Evolutionary conservation across 371 early-diverging fungal species (phyloP).

Genomic region (Basidiobolus meristosporus): DNA sequence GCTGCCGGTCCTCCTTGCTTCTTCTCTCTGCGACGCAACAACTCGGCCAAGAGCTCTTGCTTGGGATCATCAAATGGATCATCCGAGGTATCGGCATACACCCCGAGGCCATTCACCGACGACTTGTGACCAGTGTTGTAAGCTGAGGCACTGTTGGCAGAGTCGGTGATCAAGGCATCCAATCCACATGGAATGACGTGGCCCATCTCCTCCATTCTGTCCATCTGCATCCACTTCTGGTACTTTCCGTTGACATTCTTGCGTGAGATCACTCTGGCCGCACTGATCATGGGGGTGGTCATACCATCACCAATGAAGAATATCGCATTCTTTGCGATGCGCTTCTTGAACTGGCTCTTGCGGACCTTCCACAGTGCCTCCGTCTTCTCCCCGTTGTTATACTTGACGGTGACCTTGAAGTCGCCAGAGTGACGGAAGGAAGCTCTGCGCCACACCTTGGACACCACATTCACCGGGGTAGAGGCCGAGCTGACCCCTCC

Average conservation of each 20-base stretch:
- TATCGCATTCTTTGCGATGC: constrained; percentile 51
- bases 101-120: constrained; percentile 34
- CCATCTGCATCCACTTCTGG: constrained; percentile 31
- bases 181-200: constrained; percentile 47
- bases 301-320: constrained; percentile 60
- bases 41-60: constrained; percentile 39
- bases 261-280: constrained; percentile 29
- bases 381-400: constrained; percentile 15
- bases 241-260: constrained; percentile 31
- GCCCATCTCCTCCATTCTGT: constrained; percentile 38
- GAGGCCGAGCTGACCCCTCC: too few relatives aligned
- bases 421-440: constrained; percentile 29
- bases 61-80: constrained; percentile 35
- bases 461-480: constrained; percentile 24
- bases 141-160: constrained; percentile 54
- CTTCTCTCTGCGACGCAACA: constrained; percentile 44
- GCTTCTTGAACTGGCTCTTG: constrained; percentile 17
- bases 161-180: constrained; percentile 53
- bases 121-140: constrained; percentile 49
- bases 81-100: constrained; percentile 32
- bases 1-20: constrained; percentile 22
- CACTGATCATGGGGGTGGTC: constrained; percentile 34
- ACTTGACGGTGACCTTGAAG: constrained; percentile 14
- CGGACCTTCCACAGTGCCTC: constrained; percentile 23
- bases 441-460: constrained; percentile 31